A percentile compares a stretch with the other conserved stretches of the same genome.
phyloP scores from a whole-genome alignment of 345 rosid genomes.

The Syzygium aqueum region DNA sequence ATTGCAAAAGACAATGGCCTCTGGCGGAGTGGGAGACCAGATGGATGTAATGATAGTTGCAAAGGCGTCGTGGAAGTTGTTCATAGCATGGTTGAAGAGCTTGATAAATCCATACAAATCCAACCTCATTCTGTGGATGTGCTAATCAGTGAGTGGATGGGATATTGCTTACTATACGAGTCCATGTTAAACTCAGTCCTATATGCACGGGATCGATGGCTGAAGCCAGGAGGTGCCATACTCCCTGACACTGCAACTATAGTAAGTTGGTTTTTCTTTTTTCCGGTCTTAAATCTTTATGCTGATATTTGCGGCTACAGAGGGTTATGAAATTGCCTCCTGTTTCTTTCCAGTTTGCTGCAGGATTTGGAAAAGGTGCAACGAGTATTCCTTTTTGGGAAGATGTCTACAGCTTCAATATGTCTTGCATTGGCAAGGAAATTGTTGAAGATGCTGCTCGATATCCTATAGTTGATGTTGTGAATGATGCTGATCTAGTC shows the following conservation, averaged over 20 bases:
- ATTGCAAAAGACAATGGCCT: slow-evolving; percentile 76
- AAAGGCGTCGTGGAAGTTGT: slow-evolving; percentile 68
- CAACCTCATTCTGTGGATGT: slow-evolving; percentile 52
- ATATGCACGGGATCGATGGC: slow-evolving; percentile 88
- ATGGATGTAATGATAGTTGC: slow-evolving; percentile 5
- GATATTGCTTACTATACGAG: slow-evolving; percentile 90
- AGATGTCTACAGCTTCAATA: slow-evolving; percentile 76
- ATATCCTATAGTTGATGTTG: slow-evolving; percentile 63
- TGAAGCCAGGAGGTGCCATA: slow-evolving; percentile 97
- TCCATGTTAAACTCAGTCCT: slow-evolving; percentile 93
- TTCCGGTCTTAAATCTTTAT: neutral
- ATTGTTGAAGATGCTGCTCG: slow-evolving; percentile 57
- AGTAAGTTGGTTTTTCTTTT: slow-evolving; percentile 26
- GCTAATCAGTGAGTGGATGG: slow-evolving; percentile 97
- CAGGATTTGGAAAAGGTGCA: slow-evolving; percentile 87
- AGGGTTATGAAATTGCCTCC: neutral
- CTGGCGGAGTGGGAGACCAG: slow-evolving; percentile 21
- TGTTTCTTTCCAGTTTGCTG: slow-evolving; percentile 45
- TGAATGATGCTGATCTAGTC: slow-evolving; percentile 54
- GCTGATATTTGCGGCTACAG: neutral
- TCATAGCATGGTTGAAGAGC: slow-evolving; percentile 75
- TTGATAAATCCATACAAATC: slow-evolving; percentile 69
- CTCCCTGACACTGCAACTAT: slow-evolving; percentile 96
- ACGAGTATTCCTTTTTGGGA: slow-evolving; percentile 96
- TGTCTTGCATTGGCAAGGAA: slow-evolving; percentile 83